Percentiles rank a stretch among this genome's conserved stretches.
These are phyloP conservation scores for Monilinia polystroma DNA, from an alignment of 2,329 filamentous ascomycete species.

Conservation along the genomic window DNA sequence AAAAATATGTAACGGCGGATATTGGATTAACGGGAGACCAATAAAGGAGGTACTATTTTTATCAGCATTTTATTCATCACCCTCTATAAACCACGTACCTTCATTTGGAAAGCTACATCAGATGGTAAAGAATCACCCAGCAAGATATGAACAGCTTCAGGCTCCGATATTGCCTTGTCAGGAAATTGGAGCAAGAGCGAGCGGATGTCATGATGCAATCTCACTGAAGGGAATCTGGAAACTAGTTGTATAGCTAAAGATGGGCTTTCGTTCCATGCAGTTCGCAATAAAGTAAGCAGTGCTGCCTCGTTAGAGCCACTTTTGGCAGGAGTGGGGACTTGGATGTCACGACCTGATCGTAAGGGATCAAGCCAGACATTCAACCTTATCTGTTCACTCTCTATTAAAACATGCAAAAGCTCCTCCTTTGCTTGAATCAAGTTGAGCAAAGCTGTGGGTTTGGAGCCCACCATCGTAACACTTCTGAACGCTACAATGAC, in stretches of 20 bases:
- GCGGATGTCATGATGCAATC: slow-evolving; percentile 72
- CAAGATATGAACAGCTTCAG: slow-evolving; percentile 79
- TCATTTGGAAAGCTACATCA: slow-evolving; percentile 82
- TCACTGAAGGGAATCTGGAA: slow-evolving; percentile 73
- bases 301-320: slow-evolving; percentile 44
- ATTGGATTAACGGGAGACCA: slow-evolving; percentile 93
- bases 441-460: slow-evolving; percentile 49
- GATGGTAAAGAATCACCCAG: slow-evolving; percentile 72
- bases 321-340: slow-evolving; percentile 35
- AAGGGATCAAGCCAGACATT: slow-evolving; percentile 88
- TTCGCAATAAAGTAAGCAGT: slow-evolving; percentile 61
- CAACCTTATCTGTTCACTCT: slow-evolving; percentile 80
- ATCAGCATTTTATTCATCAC: slow-evolving; percentile 36
- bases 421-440: slow-evolving; percentile 77
- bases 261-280: slow-evolving; percentile 84
- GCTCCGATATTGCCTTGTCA: slow-evolving; percentile 75
- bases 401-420: slow-evolving; percentile 74
- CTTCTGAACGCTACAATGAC: slow-evolving; percentile 65
- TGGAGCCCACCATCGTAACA: slow-evolving; percentile 57
- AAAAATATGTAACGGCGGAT: slow-evolving; percentile 88
- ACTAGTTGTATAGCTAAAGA: slow-evolving; percentile 84
- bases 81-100: slow-evolving; percentile 52
- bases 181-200: slow-evolving; percentile 79
- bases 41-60: slow-evolving; percentile 74
- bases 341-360: slow-evolving; percentile 57